Evolutionary conservation across 1,284 basidiomycete species (phyloP).

Genomic region (Vanrija humicola): DNA sequence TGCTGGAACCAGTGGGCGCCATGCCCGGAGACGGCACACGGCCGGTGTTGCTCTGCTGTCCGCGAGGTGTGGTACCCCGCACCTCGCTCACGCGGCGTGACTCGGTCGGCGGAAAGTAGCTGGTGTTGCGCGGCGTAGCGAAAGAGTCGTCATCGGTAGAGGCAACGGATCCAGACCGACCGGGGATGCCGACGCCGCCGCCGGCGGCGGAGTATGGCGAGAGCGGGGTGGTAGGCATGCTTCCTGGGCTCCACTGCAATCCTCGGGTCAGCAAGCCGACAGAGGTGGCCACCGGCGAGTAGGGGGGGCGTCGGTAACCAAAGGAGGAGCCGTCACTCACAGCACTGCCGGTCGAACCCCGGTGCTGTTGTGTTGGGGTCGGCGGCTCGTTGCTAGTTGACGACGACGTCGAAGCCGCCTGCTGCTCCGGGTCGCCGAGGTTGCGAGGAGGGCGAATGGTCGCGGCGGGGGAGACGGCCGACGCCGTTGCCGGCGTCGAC

Average conservation of each 20-base stretch:
- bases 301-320: too few species aligned
- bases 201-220: background rate
- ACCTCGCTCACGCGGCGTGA: conserved; percentile 8
- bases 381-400: too few species aligned
- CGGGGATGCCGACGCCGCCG: background rate
- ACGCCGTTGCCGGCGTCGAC: too few species aligned
- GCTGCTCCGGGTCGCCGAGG: too few species aligned
- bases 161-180: conserved; percentile 2
- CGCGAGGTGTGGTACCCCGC: background rate
- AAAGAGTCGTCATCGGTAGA: conserved; percentile 1
- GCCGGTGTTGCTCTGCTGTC: background rate
- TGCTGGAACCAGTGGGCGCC: background rate
- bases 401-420: too few species aligned
- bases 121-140: conserved; percentile 10
- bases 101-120: conserved; percentile 7
- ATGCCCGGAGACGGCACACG: background rate
- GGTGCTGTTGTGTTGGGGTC: too few species aligned
- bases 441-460: too few species aligned
- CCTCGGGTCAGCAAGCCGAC: background rate
- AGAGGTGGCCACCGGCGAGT: background rate
- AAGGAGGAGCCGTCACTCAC: too few species aligned
- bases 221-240: background rate
- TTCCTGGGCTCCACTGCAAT: background rate
- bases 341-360: too few species aligned
- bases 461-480: too few species aligned